phyloP scores from a whole-genome alignment of 495 filamentous ascomycete species.

The Cercophora newfieldiana region DNA sequence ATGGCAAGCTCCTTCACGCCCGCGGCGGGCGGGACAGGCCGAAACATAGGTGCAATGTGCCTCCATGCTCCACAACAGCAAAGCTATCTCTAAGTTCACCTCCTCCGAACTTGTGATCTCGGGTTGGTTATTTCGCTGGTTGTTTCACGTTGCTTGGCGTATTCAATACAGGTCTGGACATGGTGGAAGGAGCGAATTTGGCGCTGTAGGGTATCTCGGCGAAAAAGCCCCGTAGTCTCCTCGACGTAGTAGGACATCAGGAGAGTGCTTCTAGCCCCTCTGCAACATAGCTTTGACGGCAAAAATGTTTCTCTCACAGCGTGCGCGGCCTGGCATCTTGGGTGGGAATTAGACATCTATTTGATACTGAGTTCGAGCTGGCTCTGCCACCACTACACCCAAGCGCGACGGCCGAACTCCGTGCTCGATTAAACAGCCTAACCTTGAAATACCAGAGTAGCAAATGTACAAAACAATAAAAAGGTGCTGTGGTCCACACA shows the following conservation, averaged over 20 bases:
- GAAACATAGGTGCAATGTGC: not conserved
- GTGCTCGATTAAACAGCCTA: slow-evolving; percentile 32
- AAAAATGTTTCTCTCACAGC: no score
- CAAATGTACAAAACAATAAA: slow-evolving; percentile 36
- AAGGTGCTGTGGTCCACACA: slow-evolving; percentile 27
- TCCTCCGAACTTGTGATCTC: not conserved
- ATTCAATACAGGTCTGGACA: no score
- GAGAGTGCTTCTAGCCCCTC: no score
- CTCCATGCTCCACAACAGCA: not conserved
- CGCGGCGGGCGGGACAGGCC: not conserved
- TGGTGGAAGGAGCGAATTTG: not conserved
- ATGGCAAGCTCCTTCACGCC: not conserved
- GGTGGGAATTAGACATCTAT: slow-evolving; percentile 5
- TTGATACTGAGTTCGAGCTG: slow-evolving; percentile 3
- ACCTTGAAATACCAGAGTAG: slow-evolving; percentile 27
- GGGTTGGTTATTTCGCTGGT: no score
- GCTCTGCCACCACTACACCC: not conserved
- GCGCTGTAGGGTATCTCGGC: no score
- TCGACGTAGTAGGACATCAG: no score
- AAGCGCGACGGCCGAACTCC: slow-evolving; percentile 25
- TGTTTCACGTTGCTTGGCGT: not conserved
- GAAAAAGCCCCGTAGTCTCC: no score
- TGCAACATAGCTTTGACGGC: no score
- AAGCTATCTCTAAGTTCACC: not conserved
- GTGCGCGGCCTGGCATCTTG: no score